These are phyloP conservation scores for Williopsis jadinii DNA, from an alignment of 1,139 yeast genomes.

Conservation along the genomic window DNA sequence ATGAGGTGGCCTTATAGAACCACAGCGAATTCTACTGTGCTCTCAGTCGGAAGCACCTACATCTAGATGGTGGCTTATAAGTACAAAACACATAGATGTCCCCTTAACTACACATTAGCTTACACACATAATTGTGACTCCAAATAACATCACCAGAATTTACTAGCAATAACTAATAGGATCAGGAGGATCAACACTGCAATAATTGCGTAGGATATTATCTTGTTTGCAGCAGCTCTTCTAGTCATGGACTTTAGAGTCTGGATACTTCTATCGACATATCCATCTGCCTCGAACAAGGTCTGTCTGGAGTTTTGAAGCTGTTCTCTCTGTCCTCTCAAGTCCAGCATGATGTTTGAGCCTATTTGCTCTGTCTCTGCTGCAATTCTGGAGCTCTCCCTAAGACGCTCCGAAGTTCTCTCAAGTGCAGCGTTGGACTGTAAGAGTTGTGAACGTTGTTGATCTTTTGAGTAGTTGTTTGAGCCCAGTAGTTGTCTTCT, in stretches of 20 bases:
- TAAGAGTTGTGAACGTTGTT: slow-evolving; percentile 77
- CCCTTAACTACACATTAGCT: not conserved
- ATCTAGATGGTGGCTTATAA: no score
- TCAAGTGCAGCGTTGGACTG: slow-evolving; percentile 77
- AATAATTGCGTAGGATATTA: slow-evolving; percentile 92
- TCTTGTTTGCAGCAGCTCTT: slow-evolving; percentile 88
- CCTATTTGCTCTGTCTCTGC: slow-evolving; percentile 91
- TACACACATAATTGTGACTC: not conserved
- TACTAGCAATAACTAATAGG: slow-evolving; percentile 77
- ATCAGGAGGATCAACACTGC: slow-evolving; percentile 81
- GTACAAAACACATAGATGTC: not conserved
- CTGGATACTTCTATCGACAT: slow-evolving; percentile 82
- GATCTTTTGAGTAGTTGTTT: slow-evolving; percentile 42
- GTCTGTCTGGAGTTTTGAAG: slow-evolving; percentile 78
- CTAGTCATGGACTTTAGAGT: slow-evolving; percentile 91
- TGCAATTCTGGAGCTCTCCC: slow-evolving; percentile 87
- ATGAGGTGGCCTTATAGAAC: no score
- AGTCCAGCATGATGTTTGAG: slow-evolving; percentile 80
- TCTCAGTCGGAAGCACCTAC: no score
- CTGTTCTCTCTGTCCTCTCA: slow-evolving; percentile 92
- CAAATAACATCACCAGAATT: slow-evolving; percentile 47
- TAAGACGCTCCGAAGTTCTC: slow-evolving; percentile 72
- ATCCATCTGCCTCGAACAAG: slow-evolving; percentile 82
- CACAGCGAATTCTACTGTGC: no score
- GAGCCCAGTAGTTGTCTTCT: slow-evolving; percentile 56